Conservation (phyloP, 768 basidiomycete species). For the Xerocomellus amylosporus region DNA sequence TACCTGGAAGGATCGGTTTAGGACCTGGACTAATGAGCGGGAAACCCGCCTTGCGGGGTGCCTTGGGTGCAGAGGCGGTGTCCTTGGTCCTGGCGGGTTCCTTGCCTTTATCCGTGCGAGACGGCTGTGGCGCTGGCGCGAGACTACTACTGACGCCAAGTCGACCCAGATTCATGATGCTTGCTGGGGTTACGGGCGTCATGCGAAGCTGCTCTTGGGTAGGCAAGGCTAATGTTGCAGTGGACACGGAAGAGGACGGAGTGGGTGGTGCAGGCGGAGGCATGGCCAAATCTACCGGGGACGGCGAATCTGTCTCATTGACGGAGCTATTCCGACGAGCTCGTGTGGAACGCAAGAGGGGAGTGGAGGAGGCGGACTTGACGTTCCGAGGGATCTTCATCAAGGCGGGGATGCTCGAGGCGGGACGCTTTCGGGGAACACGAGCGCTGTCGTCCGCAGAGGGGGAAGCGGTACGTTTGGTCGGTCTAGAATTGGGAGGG, state of each 20-base stretch:
- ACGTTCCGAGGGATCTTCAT: slow-evolving; percentile 26
- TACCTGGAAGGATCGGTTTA: slow-evolving; percentile 74
- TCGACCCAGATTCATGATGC: slow-evolving; percentile 84
- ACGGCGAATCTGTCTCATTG: slow-evolving; percentile 62
- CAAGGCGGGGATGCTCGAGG: slow-evolving; percentile 34
- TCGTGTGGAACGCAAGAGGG: slow-evolving; percentile 48
- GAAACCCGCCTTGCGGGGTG: slow-evolving; percentile 29
- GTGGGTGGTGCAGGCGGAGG: slow-evolving; percentile 72
- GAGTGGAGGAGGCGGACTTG: slow-evolving; percentile 60
- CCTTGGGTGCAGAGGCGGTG: slow-evolving; percentile 17
- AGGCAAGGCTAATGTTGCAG: slow-evolving; percentile 1
- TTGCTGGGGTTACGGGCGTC: slow-evolving; percentile 86
- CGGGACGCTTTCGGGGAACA: slow-evolving; percentile 52
- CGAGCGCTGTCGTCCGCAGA: slow-evolving; percentile 49
- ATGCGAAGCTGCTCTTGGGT: slow-evolving; percentile 35
- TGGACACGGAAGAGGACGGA: slow-evolving; percentile 9
- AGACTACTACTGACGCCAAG: slow-evolving; percentile 51
- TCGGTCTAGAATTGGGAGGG: slow-evolving; percentile 22
- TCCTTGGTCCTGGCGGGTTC: slow-evolving; percentile 31
- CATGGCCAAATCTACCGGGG: slow-evolving; percentile 87
- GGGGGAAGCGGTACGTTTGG: slow-evolving; percentile 58
- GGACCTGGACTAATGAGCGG: slow-evolving; percentile 51
- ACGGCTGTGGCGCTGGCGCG: slow-evolving; percentile 29
- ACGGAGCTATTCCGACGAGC: slow-evolving; percentile 42
- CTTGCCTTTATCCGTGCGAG: slow-evolving; percentile 26